Percentiles rank a stretch among this genome's conserved stretches.
Evolutionary conservation across 495 filamentous ascomycete species (phyloP).

Genomic region (Cryomyces minteri): DNA sequence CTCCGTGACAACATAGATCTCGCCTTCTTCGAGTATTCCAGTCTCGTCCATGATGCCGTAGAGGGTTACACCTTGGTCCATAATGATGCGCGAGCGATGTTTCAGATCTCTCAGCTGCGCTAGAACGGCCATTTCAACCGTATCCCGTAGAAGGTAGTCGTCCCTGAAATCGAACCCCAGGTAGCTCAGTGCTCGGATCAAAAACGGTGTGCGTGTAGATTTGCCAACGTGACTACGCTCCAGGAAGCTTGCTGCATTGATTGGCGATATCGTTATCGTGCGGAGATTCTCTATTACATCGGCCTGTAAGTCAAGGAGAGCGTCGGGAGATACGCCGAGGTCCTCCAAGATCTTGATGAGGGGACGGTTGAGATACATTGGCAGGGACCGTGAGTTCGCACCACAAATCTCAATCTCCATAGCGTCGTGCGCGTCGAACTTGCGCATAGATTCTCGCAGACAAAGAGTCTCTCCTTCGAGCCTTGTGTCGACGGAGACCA

Average conservation of each 20-base stretch:
- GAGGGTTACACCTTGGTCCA: constrained; percentile 47
- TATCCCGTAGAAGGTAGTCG: constrained; percentile 43
- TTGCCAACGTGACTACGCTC: constrained; percentile 33
- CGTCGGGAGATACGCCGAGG: constrained; percentile 29
- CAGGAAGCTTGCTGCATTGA: constrained; percentile 45
- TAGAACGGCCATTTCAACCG: constrained; percentile 46
- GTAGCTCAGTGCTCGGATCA: constrained; percentile 35
- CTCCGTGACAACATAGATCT: constrained; percentile 42
- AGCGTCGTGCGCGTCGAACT: constrained; percentile 40
- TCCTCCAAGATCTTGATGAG: constrained; percentile 76
- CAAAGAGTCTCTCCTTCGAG: constrained; percentile 34
- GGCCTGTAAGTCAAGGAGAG: constrained; percentile 43
- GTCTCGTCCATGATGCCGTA: constrained; percentile 79
- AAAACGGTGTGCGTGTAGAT: constrained; percentile 31
- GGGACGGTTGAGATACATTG: constrained; percentile 53
- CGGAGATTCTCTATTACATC: constrained; percentile 37
- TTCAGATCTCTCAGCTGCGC: constrained; percentile 52
- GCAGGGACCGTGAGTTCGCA: constrained; percentile 40
- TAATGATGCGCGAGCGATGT: constrained; percentile 52
- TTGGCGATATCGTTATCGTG: constrained; percentile 28
- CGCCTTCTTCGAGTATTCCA: constrained; percentile 39
- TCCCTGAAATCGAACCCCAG: constrained; percentile 39
- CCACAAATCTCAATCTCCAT: constrained; percentile 58
- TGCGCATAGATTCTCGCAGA: constrained; percentile 59
- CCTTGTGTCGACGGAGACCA: constrained; percentile 45